Evolutionary conservation across 495 filamentous ascomycete species (phyloP).

Genomic region (Aspergillus leporis): DNA sequence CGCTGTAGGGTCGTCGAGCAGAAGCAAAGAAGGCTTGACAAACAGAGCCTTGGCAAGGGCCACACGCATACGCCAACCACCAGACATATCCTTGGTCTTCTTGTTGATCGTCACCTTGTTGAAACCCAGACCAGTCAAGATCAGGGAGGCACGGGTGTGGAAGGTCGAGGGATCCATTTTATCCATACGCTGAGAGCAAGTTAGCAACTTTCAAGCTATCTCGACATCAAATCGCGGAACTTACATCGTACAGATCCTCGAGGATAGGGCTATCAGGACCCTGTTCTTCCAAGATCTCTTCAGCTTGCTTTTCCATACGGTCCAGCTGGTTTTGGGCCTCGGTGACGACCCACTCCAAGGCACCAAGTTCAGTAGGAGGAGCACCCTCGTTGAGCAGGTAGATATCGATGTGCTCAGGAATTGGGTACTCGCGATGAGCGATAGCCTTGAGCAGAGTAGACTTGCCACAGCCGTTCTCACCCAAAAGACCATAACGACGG

Average conservation of each 20-base stretch:
- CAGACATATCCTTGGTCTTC: constrained; percentile 99
- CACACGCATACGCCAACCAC: constrained; percentile 99
- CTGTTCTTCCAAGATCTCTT: constrained; percentile 86
- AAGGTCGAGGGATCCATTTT: constrained; percentile 99
- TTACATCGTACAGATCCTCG: constrained; percentile 93
- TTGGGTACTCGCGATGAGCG: constrained; percentile 86
- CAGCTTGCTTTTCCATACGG: constrained; percentile 80
- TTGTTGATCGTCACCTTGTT: constrained; percentile 97
- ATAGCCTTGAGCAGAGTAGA: constrained; percentile 96
- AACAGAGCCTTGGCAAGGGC: constrained; percentile 97
- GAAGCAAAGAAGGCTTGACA: constrained; percentile 91
- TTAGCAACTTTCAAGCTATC: constrained; percentile 28
- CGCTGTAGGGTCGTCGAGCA: constrained; percentile 97
- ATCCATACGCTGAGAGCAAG: constrained; percentile 77
- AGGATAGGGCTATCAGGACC: constrained; percentile 90
- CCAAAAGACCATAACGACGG: constrained; percentile 89
- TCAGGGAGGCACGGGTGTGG: constrained; percentile 90
- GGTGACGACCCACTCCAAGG: constrained; percentile 93
- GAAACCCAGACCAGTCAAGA: constrained; percentile 98
- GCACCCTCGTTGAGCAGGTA: constrained; percentile 98
- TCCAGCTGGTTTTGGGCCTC: constrained; percentile 95
- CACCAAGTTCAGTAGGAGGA: constrained; percentile 83
- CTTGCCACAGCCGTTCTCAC: constrained; percentile 99
- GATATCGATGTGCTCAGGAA: constrained; percentile 97
- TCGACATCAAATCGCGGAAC: constrained; percentile 28